phyloP scores from a whole-genome alignment of 2,329 filamentous ascomycete species.

The Pseudocercospora vitis region DNA sequence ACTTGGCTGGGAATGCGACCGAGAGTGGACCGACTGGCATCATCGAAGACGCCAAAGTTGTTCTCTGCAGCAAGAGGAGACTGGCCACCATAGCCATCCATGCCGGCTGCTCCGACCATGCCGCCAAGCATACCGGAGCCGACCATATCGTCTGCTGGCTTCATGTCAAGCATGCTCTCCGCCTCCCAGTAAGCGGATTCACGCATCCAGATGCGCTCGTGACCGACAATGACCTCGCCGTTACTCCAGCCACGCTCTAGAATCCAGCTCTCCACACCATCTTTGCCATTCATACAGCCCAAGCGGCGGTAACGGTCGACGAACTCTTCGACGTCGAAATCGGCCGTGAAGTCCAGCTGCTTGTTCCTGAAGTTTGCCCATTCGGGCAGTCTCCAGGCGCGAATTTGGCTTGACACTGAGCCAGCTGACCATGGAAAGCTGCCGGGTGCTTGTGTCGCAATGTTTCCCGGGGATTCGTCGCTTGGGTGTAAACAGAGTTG shows the following conservation, averaged over 20 bases:
- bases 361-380: slow-evolving; percentile 95
- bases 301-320: slow-evolving; percentile 75
- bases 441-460: slow-evolving; percentile 69
- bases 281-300: slow-evolving; percentile 84
- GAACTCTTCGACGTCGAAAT: slow-evolving; percentile 95
- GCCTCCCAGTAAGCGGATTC: slow-evolving; percentile 97
- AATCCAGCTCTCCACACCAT: slow-evolving; percentile 92
- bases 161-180: slow-evolving; percentile 90
- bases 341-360: slow-evolving; percentile 89
- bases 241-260: slow-evolving; percentile 97
- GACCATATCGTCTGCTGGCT: slow-evolving; percentile 56
- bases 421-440: slow-evolving; percentile 92
- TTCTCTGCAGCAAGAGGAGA: slow-evolving; percentile 46
- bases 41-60: slow-evolving; percentile 37
- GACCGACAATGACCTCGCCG: slow-evolving; percentile 87
- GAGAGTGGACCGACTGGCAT: slow-evolving; percentile 69
- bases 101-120: slow-evolving; percentile 57
- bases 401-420: slow-evolving; percentile 85
- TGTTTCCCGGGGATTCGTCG: slow-evolving; percentile 73
- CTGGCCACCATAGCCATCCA: slow-evolving; percentile 73
- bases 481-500: slow-evolving; percentile 90
- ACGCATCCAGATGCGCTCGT: slow-evolving; percentile 92
- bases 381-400: slow-evolving; percentile 89
- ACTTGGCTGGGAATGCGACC: slow-evolving; percentile 50
- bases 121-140: slow-evolving; percentile 46